Conservation (phyloP, 768 basidiomycete species). For the Suillus alpinus region DNA sequence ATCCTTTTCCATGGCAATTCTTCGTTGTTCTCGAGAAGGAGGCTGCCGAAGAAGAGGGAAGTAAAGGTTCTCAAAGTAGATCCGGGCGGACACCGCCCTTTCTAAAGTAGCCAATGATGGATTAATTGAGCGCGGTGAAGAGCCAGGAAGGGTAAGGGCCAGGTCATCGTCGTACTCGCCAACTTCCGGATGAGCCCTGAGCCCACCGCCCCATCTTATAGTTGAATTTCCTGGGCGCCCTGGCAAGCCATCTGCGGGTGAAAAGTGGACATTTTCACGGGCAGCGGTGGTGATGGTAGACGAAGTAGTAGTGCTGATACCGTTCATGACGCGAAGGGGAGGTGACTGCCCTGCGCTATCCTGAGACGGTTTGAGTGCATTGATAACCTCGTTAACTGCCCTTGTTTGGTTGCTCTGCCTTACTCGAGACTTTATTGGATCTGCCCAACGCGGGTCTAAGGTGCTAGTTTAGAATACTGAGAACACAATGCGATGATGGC, state of each 20-base stretch:
- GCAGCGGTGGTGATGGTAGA: constrained; percentile 76
- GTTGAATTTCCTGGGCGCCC: constrained; percentile 59
- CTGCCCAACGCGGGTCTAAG: constrained; percentile 85
- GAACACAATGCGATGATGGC: constrained; percentile 24
- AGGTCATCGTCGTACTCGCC: constrained; percentile 51
- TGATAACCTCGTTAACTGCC: constrained; percentile 77
- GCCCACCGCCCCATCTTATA: constrained; percentile 56
- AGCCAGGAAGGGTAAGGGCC: constrained; percentile 17
- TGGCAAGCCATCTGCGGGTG: constrained; percentile 48
- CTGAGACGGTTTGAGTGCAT: constrained; percentile 59
- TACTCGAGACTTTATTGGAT: constrained; percentile 80
- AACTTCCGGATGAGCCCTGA: constrained; percentile 64
- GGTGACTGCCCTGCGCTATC: constrained; percentile 39
- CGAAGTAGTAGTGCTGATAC: constrained; percentile 64
- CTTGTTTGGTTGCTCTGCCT: constrained; percentile 63
- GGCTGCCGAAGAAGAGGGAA: constrained; percentile 83
- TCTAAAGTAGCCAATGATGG: constrained; percentile 92
- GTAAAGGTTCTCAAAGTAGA: constrained; percentile 92
- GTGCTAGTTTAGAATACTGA: constrained; percentile 17
- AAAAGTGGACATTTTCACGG: constrained; percentile 57
- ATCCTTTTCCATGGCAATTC: constrained; percentile 84
- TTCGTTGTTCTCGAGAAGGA: constrained; percentile 81
- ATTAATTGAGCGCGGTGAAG: constrained; percentile 50
- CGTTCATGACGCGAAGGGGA: constrained; percentile 78
- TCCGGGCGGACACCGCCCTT: constrained; percentile 86